Base-by-base conservation (phyloP, 345 rosid species). In the Lenwebbia sp. region DNA sequence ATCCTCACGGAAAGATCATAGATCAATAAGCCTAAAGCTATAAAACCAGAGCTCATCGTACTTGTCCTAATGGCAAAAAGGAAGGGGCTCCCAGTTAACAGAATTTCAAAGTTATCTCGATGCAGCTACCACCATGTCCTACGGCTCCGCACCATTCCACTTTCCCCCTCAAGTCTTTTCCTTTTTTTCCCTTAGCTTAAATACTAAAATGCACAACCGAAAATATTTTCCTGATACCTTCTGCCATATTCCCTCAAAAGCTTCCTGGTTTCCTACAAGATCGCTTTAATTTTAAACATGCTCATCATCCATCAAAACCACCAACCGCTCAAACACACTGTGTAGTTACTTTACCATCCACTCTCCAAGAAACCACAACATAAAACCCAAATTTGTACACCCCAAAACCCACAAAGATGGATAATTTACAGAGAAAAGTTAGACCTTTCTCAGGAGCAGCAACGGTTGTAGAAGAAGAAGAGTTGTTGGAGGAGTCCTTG, bases 401-500 rank as follows among this genome's bases (percentile, higher is more conserved):
- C 81, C 65, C 83, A 54, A 53, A 40, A 78, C 19, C 78, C 14
- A 49, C 87, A 83, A 56, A 54, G 17, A 53, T 13, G 56, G 84
- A 54, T 30, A 83, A 54, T 52, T 54, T 23, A 41, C 65, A 75
- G 83, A 52, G 70, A 58, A 54, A 30, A 81, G 83, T 53, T 26
- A 33, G 44, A 52, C 41, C 85, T 54, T 26, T 56, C 47, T 56
- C 88, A 13, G 82, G 41, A 78, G 57, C 51, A 50, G 87, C 83
- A 2, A 75, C 47, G 52, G 60, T 50, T 49, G 87, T 85, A 58
- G 89, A 87, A 50, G 85, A 65, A 82, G 87, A 82, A 47, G 89
- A 85, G 78, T 85, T 75, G 83, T 86, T 86, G 53, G 88, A 86
- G 81, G 87, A 57, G 84, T 83, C 87, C 74, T 82, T 82, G 56